Evolutionary conservation across 108 stramenopile genomes (phyloP).

Genomic region (Cyclotella sp.): DNA sequence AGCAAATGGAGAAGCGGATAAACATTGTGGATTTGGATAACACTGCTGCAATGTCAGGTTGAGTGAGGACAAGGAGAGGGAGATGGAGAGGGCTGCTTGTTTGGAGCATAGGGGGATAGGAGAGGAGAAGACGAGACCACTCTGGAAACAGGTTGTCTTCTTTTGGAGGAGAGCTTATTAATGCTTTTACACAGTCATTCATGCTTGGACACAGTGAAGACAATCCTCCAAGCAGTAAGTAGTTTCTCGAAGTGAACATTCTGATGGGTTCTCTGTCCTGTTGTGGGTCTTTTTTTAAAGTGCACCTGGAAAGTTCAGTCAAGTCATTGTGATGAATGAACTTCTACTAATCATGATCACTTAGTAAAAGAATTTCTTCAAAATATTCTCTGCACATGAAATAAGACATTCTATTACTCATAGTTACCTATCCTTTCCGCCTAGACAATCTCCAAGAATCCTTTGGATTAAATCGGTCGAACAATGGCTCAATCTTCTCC

Average conservation of each 20-base stretch:
- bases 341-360: no score
- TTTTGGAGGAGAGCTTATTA: constrained; percentile 60
- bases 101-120: constrained; percentile 26
- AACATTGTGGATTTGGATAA: constrained; percentile 50
- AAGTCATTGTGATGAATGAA: no score
- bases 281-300: no score
- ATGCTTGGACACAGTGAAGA: no score
- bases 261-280: no score
- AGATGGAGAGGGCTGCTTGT: constrained; percentile 40
- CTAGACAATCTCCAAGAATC: constrained; percentile 94
- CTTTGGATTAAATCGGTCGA: constrained; percentile 95
- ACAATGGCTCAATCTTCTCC: constrained; percentile 99
- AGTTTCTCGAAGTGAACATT: no score
- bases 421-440: constrained; percentile 80
- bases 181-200: no score
- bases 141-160: constrained; percentile 54
- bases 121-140: constrained; percentile 22
- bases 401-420: neutral
- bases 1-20: constrained; percentile 37
- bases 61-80: constrained; percentile 42
- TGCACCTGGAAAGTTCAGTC: no score
- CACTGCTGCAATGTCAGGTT: constrained; percentile 26
- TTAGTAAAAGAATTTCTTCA: neutral
- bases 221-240: no score
- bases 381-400: neutral